These are phyloP conservation scores for Amniculicola lignicola DNA, from an alignment of 495 filamentous ascomycete species.

Conservation along the genomic window DNA sequence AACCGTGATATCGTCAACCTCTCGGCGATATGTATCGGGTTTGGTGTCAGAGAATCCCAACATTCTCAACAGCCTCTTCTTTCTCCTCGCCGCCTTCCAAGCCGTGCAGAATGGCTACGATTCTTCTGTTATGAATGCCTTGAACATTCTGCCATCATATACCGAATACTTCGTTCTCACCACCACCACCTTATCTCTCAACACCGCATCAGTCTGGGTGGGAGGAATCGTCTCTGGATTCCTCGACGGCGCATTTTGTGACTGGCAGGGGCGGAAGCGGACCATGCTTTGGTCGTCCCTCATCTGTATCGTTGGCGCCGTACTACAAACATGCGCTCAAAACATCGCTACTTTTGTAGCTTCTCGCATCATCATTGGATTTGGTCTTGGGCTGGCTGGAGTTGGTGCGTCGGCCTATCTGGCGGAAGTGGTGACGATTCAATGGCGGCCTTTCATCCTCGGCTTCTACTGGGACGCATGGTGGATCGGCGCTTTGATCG, in stretches of 20 bases:
- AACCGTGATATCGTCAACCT: too few relatives aligned
- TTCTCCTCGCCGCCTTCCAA: too few relatives aligned
- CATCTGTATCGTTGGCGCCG: constrained; percentile 47
- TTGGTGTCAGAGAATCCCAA: too few relatives aligned
- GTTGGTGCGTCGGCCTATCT: constrained; percentile 46
- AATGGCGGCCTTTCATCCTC: constrained; percentile 49
- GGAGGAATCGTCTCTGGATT: constrained; percentile 45
- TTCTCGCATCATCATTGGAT: constrained; percentile 45
- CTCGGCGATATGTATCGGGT: too few relatives aligned
- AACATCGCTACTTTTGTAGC: constrained; percentile 19
- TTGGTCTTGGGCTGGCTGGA: constrained; percentile 44
- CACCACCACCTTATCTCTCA: constrained; percentile 45
- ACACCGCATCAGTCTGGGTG: constrained; percentile 50
- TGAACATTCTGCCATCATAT: constrained; percentile 52
- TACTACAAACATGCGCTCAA: constrained; percentile 35
- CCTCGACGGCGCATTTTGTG: constrained; percentile 41
- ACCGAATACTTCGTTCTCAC: constrained; percentile 51
- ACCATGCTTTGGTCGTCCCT: constrained; percentile 18
- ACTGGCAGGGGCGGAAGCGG: constrained; percentile 47
- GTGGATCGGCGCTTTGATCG: constrained; percentile 50
- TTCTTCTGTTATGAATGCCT: constrained; percentile 47
- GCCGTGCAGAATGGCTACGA: constrained; percentile 46
- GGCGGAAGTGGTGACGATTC: constrained; percentile 39
- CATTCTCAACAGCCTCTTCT: too few relatives aligned
- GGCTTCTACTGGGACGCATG: constrained; percentile 52